Evolutionary conservation across 371 early-diverging fungal species (phyloP), one percentile per base, ranked within the genome.

Genomic region (Mucor piriformis): DNA sequence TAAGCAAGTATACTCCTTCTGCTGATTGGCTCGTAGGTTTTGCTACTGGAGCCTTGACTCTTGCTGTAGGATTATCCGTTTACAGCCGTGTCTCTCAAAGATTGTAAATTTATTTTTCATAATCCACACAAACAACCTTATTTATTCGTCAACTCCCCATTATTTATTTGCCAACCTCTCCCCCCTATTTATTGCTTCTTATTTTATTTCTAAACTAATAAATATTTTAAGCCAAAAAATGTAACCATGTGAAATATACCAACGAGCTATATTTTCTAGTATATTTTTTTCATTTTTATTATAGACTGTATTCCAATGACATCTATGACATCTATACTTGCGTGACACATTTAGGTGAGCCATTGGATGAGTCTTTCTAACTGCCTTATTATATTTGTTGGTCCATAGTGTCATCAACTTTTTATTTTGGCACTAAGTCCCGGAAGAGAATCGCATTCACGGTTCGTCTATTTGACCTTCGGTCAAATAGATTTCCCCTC

Each of bases 1-100:
- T 8, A 38, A 6, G 5, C 20, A 49, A 62, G 38, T 24, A 43
- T 10, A 24, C 35, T 6, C 43, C 48, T n/a, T 57, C 51, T 24
- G 35, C 52, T 37, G 63, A 63, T 32, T 63, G 57, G 63, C 8
- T 63, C 3, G 53, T 58, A 40, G 64, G 64, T 11, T 58, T 64
- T 42, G 53, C 44, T 24, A 49, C 64, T 29, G 59, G 64, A 34
- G 40, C 49, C 3, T 42, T 47, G 21, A 47, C 64, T 4, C 25
- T 64, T 13, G 59, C 59, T 12, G 16, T 58, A 23, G 51, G 63
- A 29, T 16, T 63, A 12, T 46, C 63, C 2, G 11, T 63, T 20
- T 63, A 63, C 27, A 47, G 47, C 33, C 63, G 63, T 18, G 11
- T 50, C 13, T 42, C 38, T 42, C 50, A 61, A 12, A 54, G 54